Percentiles rank a stretch among this genome's conserved stretches.
Evolutionary conservation across 768 basidiomycete species (phyloP).

Genomic region (Sarcomyxa edulis): DNA sequence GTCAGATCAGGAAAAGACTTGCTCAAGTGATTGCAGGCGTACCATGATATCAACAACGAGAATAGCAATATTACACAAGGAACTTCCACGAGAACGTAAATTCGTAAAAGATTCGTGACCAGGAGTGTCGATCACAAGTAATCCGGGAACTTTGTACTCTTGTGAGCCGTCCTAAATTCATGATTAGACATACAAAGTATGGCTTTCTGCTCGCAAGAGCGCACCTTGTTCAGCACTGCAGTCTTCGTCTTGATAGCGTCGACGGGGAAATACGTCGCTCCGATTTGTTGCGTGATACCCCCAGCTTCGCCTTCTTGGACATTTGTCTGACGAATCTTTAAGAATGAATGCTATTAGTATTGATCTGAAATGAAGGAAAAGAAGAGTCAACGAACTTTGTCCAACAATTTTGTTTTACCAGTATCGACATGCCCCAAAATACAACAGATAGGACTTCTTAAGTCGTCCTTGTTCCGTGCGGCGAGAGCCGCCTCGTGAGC

Average conservation of each 20-base stretch:
- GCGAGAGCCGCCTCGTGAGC: constrained; percentile 83
- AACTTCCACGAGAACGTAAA: constrained; percentile 90
- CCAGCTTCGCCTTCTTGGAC: constrained; percentile 99
- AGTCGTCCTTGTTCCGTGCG: constrained; percentile 79
- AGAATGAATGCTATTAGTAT: constrained; percentile 3
- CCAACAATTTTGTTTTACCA: constrained; percentile 95
- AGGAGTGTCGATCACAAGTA: constrained; percentile 95
- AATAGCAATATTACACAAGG: constrained; percentile 97
- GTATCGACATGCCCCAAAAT: constrained; percentile 99
- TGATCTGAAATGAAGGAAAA: constrained; percentile 1
- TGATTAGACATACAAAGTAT: no score
- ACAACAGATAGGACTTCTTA: constrained; percentile 97
- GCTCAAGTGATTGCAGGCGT: constrained; percentile 12
- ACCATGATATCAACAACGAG: constrained; percentile 99
- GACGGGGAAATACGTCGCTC: constrained; percentile 98
- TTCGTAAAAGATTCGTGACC: constrained; percentile 99
- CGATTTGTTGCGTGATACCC: constrained; percentile 99
- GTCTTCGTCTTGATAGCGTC: constrained; percentile 94
- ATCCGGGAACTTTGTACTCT: constrained; percentile 96
- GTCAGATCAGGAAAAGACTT: constrained; percentile 5
- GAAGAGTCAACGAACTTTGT: constrained; percentile 60
- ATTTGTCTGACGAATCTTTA: constrained; percentile 96
- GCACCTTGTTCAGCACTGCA: constrained; percentile 81
- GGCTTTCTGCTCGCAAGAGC: no score
- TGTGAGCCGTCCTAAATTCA: constrained; percentile 63